A percentile compares a stretch with the other conserved stretches of the same genome.
Conservation (phyloP, 176 grass and related monocot species). For the Zoysia japonica region DNA sequence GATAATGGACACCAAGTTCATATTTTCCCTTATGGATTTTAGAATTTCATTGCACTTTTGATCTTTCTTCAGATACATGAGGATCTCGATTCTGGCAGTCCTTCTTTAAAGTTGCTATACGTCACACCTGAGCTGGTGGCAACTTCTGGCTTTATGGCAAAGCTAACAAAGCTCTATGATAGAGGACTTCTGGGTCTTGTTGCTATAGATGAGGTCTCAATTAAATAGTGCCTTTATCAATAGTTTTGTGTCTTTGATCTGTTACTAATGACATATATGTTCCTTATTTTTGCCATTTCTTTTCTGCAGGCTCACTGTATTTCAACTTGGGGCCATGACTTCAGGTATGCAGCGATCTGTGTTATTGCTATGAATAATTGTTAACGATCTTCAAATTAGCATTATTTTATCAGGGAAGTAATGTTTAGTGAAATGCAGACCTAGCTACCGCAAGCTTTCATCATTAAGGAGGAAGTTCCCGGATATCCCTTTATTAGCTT, state of each 20-base stretch:
- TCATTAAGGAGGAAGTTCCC: conserved; percentile 87
- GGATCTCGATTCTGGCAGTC: conserved; percentile 77
- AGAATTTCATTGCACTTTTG: neutral
- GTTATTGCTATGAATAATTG: conserved; percentile 18
- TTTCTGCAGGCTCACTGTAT: conserved; percentile 88
- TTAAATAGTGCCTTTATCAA: conserved; percentile 26
- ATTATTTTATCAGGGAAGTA: conserved; percentile 25
- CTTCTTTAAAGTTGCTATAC: conserved; percentile 86
- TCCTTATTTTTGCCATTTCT: conserved; percentile 29
- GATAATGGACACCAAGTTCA: neutral
- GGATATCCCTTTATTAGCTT: conserved; percentile 84
- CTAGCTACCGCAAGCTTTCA: conserved; percentile 90
- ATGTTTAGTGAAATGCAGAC: conserved; percentile 59
- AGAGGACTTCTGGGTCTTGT: conserved; percentile 79
- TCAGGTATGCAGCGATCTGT: conserved; percentile 56
- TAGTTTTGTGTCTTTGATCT: conserved; percentile 19
- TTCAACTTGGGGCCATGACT: conserved; percentile 96
- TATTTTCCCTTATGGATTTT: conserved; percentile 20
- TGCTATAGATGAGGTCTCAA: conserved; percentile 87
- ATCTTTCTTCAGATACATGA: conserved; percentile 74
- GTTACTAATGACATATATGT: conserved; percentile 21
- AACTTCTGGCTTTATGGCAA: conserved; percentile 71
- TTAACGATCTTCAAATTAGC: conserved; percentile 13
- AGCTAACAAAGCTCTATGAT: conserved; percentile 79
- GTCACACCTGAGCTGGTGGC: conserved; percentile 95